phyloP scores from a whole-genome alignment of 768 basidiomycete species.

The Russula olivacea region DNA sequence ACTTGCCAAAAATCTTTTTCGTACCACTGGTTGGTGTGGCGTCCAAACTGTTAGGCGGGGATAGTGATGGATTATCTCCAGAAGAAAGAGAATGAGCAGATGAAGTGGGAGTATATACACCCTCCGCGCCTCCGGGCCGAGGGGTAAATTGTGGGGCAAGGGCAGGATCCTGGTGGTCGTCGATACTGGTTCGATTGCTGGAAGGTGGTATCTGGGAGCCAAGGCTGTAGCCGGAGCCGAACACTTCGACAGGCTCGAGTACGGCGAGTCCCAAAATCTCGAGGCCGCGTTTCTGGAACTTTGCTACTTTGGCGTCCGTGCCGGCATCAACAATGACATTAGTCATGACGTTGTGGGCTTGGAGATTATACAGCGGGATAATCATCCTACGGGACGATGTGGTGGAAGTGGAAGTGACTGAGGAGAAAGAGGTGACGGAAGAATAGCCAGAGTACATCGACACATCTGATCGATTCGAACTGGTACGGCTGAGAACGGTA shows the following conservation, averaged over 20 bases:
- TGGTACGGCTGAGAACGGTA: slow-evolving; percentile 37
- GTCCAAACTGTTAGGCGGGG: slow-evolving; percentile 28
- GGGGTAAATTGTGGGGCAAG: neutral
- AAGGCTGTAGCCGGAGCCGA: slow-evolving; percentile 37
- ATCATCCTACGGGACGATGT: slow-evolving; percentile 60
- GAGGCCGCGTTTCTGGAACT: slow-evolving; percentile 62
- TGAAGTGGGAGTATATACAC: slow-evolving; percentile 21
- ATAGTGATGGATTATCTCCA: slow-evolving; percentile 16
- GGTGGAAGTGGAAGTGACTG: slow-evolving; percentile 35
- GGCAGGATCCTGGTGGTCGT: slow-evolving; percentile 19
- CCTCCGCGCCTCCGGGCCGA: slow-evolving; percentile 11
- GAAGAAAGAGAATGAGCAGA: slow-evolving; percentile 23
- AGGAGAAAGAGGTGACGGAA: slow-evolving; percentile 41
- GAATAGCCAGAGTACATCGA: slow-evolving; percentile 41
- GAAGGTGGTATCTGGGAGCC: slow-evolving; percentile 17
- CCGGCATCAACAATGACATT: slow-evolving; percentile 85
- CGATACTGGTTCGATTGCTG: slow-evolving; percentile 32
- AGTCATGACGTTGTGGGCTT: slow-evolving; percentile 82
- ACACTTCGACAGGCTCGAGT: slow-evolving; percentile 75
- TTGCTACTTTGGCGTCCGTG: slow-evolving; percentile 60
- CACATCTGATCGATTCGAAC: slow-evolving; percentile 49
- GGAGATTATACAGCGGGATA: slow-evolving; percentile 81
- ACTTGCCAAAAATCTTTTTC: slow-evolving; percentile 58
- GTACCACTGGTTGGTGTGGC: slow-evolving; percentile 37
- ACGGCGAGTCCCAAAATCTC: slow-evolving; percentile 73